Evolutionary conservation across 352 stramenopile genomes (phyloP).

Genomic region (Phytophthora pisi): DNA sequence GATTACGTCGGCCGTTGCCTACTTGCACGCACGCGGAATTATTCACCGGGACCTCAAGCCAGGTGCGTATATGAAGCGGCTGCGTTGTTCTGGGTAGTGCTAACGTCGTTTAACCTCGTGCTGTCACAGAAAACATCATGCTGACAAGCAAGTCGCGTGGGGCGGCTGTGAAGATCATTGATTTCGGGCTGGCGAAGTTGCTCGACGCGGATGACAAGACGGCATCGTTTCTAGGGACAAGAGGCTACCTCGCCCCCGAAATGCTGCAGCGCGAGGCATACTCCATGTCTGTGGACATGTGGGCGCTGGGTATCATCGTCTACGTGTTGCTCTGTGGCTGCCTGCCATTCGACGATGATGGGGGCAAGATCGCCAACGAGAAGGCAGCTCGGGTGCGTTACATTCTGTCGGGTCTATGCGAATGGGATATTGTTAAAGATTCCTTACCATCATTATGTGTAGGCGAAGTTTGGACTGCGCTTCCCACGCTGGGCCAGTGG

Average conservation of each 20-base stretch:
- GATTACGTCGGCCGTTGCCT: conserved; percentile 89
- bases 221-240: conserved; percentile 82
- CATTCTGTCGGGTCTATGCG: not conserved
- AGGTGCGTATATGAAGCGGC: conserved; percentile 34
- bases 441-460: conserved; percentile 4
- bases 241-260: conserved; percentile 97
- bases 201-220: conserved; percentile 85
- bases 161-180: conserved; percentile 97
- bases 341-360: conserved; percentile 98
- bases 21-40: conserved; percentile 89
- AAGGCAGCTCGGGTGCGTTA: conserved; percentile 66
- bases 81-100: not conserved
- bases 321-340: conserved; percentile 98
- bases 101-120: not conserved
- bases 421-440: not conserved
- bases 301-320: conserved; percentile 98
- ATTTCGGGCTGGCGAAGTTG: conserved; percentile 98
- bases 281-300: conserved; percentile 97
- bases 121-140: conserved; percentile 76
- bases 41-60: conserved; percentile 92
- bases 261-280: conserved; percentile 98
- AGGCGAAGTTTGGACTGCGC: conserved; percentile 94
- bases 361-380: conserved; percentile 79
- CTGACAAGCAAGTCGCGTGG: conserved; percentile 80
- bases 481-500: conserved; percentile 94